Evolutionary conservation across 2,329 filamentous ascomycete genomes (phyloP).

Genomic region (Exophiala sp.): DNA sequence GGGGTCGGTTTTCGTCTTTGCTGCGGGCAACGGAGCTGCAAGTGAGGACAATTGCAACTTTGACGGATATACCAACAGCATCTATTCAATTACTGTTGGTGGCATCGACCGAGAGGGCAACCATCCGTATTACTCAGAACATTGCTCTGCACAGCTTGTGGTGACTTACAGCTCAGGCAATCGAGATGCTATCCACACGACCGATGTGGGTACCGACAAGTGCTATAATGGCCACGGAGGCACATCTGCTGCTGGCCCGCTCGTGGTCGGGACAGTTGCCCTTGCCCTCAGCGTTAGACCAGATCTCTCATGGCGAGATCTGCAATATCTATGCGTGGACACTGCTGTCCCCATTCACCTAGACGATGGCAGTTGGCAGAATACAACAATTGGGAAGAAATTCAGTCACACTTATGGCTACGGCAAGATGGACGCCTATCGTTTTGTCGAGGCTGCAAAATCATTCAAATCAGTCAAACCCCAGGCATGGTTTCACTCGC

Average conservation of each 20-base stretch:
- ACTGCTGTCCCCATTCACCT: conserved; percentile 75
- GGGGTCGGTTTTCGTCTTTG: conserved; percentile 93
- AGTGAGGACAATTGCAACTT: conserved; percentile 97
- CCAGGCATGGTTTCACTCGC: conserved; percentile 89
- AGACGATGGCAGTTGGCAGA: conserved; percentile 71
- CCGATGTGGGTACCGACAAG: conserved; percentile 76
- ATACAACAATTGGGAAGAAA: conserved; percentile 70
- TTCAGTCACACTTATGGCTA: conserved; percentile 96
- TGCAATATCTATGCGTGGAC: conserved; percentile 84
- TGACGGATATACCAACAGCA: conserved; percentile 98
- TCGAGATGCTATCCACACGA: conserved; percentile 88
- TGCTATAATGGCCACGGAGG: conserved; percentile 84
- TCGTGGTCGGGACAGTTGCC: conserved; percentile 87
- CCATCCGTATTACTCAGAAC: conserved; percentile 96
- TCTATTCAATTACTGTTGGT: conserved; percentile 96
- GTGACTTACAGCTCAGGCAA: conserved; percentile 94
- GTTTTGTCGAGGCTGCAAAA: conserved; percentile 78
- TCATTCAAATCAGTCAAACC: conserved; percentile 85
- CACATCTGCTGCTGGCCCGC: conserved; percentile 88
- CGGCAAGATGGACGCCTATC: conserved; percentile 86
- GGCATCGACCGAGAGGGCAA: conserved; percentile 78
- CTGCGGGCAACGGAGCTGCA: conserved; percentile 84
- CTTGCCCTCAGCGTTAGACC: conserved; percentile 78
- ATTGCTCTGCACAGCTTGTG: conserved; percentile 89
- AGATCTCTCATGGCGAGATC: conserved; percentile 84